Evolutionary conservation across 306 rosid species (phyloP).

Genomic region (Sphenostylis stenocarpa): DNA sequence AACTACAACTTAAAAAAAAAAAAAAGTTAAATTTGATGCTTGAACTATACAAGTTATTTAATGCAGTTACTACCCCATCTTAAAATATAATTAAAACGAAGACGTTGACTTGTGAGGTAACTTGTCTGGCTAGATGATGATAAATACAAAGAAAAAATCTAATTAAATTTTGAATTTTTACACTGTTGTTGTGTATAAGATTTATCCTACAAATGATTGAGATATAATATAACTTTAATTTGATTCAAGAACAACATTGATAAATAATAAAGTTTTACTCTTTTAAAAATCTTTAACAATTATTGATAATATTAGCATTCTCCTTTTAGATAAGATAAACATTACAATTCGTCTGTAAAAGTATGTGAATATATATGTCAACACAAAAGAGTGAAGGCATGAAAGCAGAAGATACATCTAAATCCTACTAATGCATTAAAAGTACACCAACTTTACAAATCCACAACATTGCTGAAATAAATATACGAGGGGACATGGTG

Average conservation of each 20-base stretch:
- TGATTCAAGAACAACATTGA: no score
- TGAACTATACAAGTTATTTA: not conserved
- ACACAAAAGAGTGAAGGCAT: not conserved
- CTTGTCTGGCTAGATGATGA: no score
- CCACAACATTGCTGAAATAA: slow-evolving; percentile 23
- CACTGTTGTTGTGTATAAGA: no score
- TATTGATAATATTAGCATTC: no score
- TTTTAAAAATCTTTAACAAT: no score
- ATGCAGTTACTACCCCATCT: not conserved
- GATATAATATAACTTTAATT: no score
- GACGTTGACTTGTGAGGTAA: not conserved
- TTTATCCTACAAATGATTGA: no score
- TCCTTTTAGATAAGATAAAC: not conserved
- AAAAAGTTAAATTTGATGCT: not conserved
- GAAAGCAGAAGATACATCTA: not conserved
- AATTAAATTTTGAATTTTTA: no score
- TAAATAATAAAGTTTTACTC: no score
- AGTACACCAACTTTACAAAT: slow-evolving; percentile 15
- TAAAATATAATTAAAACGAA: not conserved
- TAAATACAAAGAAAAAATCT: no score
- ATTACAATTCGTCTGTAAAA: not conserved
- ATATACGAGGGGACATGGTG: slow-evolving; percentile 27
- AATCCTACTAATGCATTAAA: slow-evolving; percentile 30
- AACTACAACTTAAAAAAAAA: not conserved
- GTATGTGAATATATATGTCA: not conserved